phyloP scores from a whole-genome alignment of 2,329 filamentous ascomycete genomes.

The Penicillium glabrum region DNA sequence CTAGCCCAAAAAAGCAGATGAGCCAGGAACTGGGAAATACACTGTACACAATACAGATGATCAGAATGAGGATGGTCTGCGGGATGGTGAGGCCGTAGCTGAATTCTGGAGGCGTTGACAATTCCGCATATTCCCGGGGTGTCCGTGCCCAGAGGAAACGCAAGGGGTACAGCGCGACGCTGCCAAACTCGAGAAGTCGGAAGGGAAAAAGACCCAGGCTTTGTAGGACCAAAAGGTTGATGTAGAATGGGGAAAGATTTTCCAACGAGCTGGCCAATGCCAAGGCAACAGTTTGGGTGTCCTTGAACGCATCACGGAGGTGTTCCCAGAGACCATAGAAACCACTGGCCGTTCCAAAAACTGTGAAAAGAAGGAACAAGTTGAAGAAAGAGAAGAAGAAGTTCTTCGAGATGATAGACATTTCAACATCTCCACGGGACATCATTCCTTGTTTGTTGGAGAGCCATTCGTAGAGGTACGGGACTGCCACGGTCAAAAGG shows the following conservation, averaged over 20 bases:
- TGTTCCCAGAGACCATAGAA: constrained; percentile 65
- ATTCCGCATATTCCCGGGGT: constrained; percentile 81
- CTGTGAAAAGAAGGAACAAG: constrained; percentile 91
- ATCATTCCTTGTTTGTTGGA: constrained; percentile 92
- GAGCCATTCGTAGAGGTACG: constrained; percentile 90
- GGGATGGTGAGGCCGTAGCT: constrained; percentile 96
- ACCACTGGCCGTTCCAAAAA: constrained; percentile 76
- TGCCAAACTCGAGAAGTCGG: constrained; percentile 84
- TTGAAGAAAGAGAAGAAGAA: constrained; percentile 99
- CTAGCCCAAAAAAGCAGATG: constrained; percentile 73
- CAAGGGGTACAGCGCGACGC: constrained; percentile 79
- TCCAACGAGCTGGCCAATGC: constrained; percentile 75
- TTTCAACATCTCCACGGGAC: constrained; percentile 88
- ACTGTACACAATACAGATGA: constrained; percentile 94
- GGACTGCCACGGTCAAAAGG: constrained; percentile 82
- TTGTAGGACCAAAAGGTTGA: constrained; percentile 91
- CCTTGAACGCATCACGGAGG: constrained; percentile 71
- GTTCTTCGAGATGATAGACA: constrained; percentile 96
- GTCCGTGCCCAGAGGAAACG: constrained; percentile 77
- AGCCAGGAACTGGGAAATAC: constrained; percentile 77
- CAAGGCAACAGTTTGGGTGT: constrained; percentile 75
- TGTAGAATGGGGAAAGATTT: constrained; percentile 78
- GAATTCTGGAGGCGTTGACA: constrained; percentile 80
- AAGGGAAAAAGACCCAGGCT: constrained; percentile 92
- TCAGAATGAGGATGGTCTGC: constrained; percentile 87